Evolutionary conservation across 805 yeast species (phyloP).

Genomic region (Saturnispora mendoncae): DNA sequence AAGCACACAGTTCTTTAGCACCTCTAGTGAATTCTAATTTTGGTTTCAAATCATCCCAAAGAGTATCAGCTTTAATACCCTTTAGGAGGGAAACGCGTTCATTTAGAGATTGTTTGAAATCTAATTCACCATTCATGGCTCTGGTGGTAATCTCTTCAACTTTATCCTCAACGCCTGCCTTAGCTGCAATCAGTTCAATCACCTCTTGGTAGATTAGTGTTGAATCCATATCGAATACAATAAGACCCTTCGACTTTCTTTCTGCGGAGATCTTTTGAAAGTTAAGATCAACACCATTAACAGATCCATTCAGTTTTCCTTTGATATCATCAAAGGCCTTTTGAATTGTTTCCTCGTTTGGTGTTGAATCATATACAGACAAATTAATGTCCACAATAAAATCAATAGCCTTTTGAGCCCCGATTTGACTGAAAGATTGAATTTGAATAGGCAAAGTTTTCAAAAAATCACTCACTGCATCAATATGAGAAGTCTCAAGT

Average conservation of each 20-base stretch:
- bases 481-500: neutral
- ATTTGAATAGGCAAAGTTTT: slow-evolving; percentile 26
- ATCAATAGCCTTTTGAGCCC: slow-evolving; percentile 34
- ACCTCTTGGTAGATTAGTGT: slow-evolving; percentile 94
- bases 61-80: slow-evolving; percentile 63
- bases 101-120: slow-evolving; percentile 71
- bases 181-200: slow-evolving; percentile 88
- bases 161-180: slow-evolving; percentile 80
- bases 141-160: slow-evolving; percentile 84
- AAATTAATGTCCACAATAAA: slow-evolving; percentile 23
- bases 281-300: slow-evolving; percentile 33
- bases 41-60: slow-evolving; percentile 72
- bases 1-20: slow-evolving; percentile 59
- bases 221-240: slow-evolving; percentile 96
- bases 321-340: slow-evolving; percentile 13
- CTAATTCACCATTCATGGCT: slow-evolving; percentile 96
- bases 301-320: slow-evolving; percentile 17
- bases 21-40: slow-evolving; percentile 79
- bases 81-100: slow-evolving; percentile 71
- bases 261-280: slow-evolving; percentile 29
- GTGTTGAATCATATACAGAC: slow-evolving; percentile 9
- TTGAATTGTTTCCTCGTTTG: slow-evolving; percentile 13
- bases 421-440: slow-evolving; percentile 22
- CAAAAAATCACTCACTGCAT: slow-evolving; percentile 14
- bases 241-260: slow-evolving; percentile 43